Evolutionary conservation across 148 eudicot genomes (phyloP), one percentile per base, ranked within the genome.

Genomic region (Gaultheria prostrata): DNA sequence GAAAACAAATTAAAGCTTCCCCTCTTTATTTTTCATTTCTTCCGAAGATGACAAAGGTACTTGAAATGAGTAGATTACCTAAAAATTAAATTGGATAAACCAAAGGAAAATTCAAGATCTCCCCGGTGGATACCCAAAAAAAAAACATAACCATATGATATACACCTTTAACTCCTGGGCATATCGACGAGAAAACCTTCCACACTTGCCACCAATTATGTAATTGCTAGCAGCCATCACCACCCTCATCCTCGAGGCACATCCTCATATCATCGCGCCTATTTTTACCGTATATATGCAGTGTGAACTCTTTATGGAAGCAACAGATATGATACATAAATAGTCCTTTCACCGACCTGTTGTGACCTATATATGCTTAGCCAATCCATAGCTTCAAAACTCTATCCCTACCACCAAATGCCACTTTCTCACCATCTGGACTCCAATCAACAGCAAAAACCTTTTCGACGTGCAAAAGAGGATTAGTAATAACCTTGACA

Each of bases 391-490:
- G 79, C 86, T 96, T 96, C 89, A 96, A 73, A 69, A 92, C 95
- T 85, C 92, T 86, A 85, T 94, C 97, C 83, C 83, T 93, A 61
- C 99, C 99, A 73, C 99, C 99, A 45, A 98, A 96, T 86, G 97
- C 99, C 65, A 94, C 98, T 86, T 94, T 96, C 85, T 94, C 99
- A 39, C 98, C 98, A 78, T 96, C 98, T 51, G 99, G 99, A 90
- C 98, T 94, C 99, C 99, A 96, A 88, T 96, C 98, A 83, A 96
- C 99, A 63, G 99, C 90, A 84, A 92, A 96, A 78, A 94, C 98
- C 98, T 95, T 67, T 30, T 17, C 54, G 77, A 57, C 81, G 39
- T 17, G 43, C 28, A 65, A 43, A 5, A 81, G 48, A 8, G 43
- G 6, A 53, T 20, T 14, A 20, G 17, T 15, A 35, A 26, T 20